Conservation (phyloP, 1,284 basidiomycete species). For the Erythrobasidium hasegawianum region DNA sequence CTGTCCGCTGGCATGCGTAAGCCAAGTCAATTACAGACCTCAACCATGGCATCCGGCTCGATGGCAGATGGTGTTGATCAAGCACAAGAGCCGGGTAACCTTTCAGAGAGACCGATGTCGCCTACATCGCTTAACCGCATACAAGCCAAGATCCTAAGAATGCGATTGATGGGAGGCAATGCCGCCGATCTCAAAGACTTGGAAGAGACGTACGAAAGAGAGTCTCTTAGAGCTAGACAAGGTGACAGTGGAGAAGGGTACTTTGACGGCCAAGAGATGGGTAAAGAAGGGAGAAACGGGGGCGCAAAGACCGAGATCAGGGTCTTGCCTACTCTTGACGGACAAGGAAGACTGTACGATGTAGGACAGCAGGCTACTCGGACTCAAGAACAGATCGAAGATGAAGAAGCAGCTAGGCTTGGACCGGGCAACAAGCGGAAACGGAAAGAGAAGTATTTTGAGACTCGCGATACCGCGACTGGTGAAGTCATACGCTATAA, state of each 20-base stretch:
- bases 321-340: conserved; percentile 86
- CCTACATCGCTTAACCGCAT: conserved; percentile 74
- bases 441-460: conserved; percentile 55
- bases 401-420: conserved; percentile 58
- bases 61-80: conserved; percentile 5
- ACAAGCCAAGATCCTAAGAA: conserved; percentile 86
- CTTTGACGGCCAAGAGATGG: conserved; percentile 48
- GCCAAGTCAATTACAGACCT: conserved; percentile 27
- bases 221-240: conserved; percentile 54
- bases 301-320: conserved; percentile 58
- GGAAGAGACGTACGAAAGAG: conserved; percentile 76
- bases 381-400: conserved; percentile 55
- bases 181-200: conserved; percentile 67
- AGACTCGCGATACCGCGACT: conserved; percentile 81
- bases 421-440: conserved; percentile 17
- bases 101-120: conserved; percentile 47
- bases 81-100: conserved; percentile 8
- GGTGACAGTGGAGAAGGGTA: conserved; percentile 47
- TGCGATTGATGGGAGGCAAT: conserved; percentile 68
- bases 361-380: conserved; percentile 62
- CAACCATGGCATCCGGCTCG: conserved; percentile 32
- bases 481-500: conserved; percentile 77
- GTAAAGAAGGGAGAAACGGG: conserved; percentile 8
- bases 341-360: conserved; percentile 80
- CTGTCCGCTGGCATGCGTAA: conserved; percentile 42